Evolutionary conservation across 352 stramenopile genomes (phyloP), one percentile per base, ranked within the genome.

Genomic region (Pythium insidiosum): DNA sequence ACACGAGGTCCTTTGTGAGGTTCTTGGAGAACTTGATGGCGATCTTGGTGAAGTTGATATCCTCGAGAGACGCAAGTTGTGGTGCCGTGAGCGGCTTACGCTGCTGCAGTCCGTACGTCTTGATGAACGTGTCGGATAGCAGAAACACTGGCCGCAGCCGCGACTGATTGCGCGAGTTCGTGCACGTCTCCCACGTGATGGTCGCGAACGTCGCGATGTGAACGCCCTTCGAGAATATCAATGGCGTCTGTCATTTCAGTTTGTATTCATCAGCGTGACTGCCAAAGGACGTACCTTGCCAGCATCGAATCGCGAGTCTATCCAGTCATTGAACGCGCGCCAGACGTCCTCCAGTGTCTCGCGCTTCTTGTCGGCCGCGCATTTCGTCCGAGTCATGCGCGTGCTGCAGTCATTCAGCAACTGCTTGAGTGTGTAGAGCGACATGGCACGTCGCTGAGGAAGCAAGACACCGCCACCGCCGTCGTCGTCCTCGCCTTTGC

Each of bases 1-100:
- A 84, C 10, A 85, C 73, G 15, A 80, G 49, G 52, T 87, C 76
- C 28, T 89, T 89, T 13, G 70, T 89, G 43, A 89, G 61, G 22
- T 63, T 78, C 34, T 61, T 63, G 15, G 73, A 87, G 47, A 78
- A 89, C 42, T 86, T 88, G 64, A 86, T 88, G 50, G 76, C 76
- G 43, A 88, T 80, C 47, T 88, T 88, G 22, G 71, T 86, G 45
- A 85, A 86, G 43, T 86, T 86, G 55, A 86, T 78, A 46, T 88
- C 73, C 39, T 88, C 76, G 16, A 82, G 65, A n/a, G 75, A 63
- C 19, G 66, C 65, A 9, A 85, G 46, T 10, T 66, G 51, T 5
- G 56, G 47, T 1, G 52, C 20, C 22, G 56, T 50, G 7, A 58
- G 37, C 36, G 44, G 9, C 11, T 68, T 65, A 49, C 69, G 73